Conservation (phyloP, 169 alveolate species). For the Plasmodium chabaudi region DNA sequence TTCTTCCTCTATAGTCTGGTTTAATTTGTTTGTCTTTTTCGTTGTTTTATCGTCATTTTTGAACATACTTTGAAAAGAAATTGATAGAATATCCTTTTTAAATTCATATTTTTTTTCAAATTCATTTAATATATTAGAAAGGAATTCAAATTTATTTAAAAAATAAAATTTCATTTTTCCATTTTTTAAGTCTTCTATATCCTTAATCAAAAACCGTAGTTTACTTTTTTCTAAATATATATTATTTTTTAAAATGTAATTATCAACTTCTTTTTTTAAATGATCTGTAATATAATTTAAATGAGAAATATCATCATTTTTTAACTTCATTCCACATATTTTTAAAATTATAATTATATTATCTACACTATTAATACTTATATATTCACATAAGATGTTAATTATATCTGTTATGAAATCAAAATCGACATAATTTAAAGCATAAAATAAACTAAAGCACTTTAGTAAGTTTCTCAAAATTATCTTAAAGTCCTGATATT, state of each 20-base stretch:
- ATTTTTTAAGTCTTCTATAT: constrained; percentile 71
- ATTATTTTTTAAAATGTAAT: constrained; percentile 19
- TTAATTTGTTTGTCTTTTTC: background rate
- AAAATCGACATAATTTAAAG: constrained; percentile 56
- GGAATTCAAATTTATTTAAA: constrained; percentile 66
- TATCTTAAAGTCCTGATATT: constrained; percentile 53
- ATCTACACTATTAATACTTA: constrained; percentile 70
- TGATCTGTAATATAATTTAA: constrained; percentile 40
- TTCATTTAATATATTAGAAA: constrained; percentile 47
- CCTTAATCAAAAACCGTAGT: constrained; percentile 63
- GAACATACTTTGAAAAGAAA: constrained; percentile 35
- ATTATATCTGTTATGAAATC: constrained; percentile 67
- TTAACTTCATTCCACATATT: constrained; percentile 61
- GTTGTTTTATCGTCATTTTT: background rate
- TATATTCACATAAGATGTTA: constrained; percentile 63
- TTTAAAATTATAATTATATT: constrained; percentile 70
- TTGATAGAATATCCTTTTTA: constrained; percentile 18
- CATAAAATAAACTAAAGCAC: constrained; percentile 61
- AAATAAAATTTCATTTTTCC: constrained; percentile 76
- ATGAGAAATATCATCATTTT: constrained; percentile 56
- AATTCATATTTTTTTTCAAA: constrained; percentile 47
- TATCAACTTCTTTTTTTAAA: constrained; percentile 62
- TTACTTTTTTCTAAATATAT: constrained; percentile 56
- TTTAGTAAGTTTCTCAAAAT: constrained; percentile 48
- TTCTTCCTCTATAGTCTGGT: background rate